phyloP scores from a whole-genome alignment of 2,329 filamentous ascomycete genomes.

The Colletotrichum ledebouriae region DNA sequence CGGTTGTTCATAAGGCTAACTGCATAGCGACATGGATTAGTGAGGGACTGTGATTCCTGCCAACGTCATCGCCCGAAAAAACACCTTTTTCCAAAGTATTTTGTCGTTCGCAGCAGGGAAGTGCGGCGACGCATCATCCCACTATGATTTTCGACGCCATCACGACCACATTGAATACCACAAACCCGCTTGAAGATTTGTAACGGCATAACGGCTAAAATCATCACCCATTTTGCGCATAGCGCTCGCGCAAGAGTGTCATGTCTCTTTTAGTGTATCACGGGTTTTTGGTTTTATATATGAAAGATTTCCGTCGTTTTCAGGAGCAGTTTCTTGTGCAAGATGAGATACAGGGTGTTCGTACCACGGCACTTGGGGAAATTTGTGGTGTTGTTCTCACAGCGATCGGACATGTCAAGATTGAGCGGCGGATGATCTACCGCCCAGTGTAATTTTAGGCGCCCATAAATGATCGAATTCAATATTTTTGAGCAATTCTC shows the following conservation, averaged over 20 bases:
- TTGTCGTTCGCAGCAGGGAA: too few species aligned
- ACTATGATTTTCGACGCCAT: too few species aligned
- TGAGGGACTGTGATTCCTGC: constrained; percentile 27
- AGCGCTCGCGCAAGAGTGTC: constrained; percentile 16
- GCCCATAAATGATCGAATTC: constrained; percentile 17
- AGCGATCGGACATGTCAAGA: constrained; percentile 28
- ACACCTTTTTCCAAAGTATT: too few species aligned
- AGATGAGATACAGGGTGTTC: constrained; percentile 17
- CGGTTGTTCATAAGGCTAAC: constrained; percentile 30
- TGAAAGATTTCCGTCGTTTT: neutral
- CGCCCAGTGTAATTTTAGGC: constrained; percentile 37
- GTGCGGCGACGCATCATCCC: too few species aligned
- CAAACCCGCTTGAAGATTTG: neutral
- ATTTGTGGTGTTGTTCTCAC: constrained; percentile 16
- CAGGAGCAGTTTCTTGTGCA: neutral
- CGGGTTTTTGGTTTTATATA: neutral
- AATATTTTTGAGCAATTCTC: neutral
- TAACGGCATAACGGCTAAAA: constrained; percentile 36
- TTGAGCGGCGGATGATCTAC: constrained; percentile 33
- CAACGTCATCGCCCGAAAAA: constrained; percentile 7
- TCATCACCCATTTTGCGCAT: neutral
- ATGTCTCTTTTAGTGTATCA: constrained; percentile 35
- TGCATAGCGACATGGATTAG: constrained; percentile 41
- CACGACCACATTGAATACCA: too few species aligned
- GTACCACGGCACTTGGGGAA: neutral